Conservation (phyloP, 495 filamentous ascomycete genomes). For the Penicillium simplicissimum region DNA sequence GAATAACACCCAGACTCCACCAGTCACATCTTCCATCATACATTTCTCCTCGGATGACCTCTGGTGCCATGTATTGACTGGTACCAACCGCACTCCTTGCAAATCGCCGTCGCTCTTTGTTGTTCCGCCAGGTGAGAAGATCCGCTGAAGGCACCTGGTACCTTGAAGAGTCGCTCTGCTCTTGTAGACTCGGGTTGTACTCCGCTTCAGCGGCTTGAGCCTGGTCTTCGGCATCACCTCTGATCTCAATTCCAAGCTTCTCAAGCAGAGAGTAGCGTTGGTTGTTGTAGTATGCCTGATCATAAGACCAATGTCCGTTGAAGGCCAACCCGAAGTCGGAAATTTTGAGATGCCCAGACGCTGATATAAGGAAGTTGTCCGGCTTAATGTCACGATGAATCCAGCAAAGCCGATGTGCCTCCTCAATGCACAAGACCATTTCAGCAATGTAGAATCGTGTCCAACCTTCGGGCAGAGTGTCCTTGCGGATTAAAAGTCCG, state of each 20-base stretch:
- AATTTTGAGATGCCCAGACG: slow-evolving; percentile 89
- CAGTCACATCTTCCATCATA: slow-evolving; percentile 95
- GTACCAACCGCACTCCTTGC: slow-evolving; percentile 91
- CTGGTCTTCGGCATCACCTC: slow-evolving; percentile 74
- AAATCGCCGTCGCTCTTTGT: slow-evolving; percentile 67
- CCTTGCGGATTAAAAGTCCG: slow-evolving; percentile 77
- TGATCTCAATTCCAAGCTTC: slow-evolving; percentile 70
- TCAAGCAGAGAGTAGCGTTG: slow-evolving; percentile 76
- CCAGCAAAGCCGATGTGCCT: slow-evolving; percentile 81
- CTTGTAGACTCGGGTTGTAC: slow-evolving; percentile 7
- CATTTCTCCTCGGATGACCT: slow-evolving; percentile 76
- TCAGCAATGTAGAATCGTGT: slow-evolving; percentile 88
- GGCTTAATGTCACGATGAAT: slow-evolving; percentile 97
- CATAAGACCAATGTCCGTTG: slow-evolving; percentile 92
- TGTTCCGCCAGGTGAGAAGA: slow-evolving; percentile 77
- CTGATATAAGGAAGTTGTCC: slow-evolving; percentile 90
- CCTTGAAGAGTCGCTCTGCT: slow-evolving; percentile 12
- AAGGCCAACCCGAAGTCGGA: slow-evolving; percentile 94
- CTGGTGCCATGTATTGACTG: slow-evolving; percentile 96
- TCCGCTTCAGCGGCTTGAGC: slow-evolving; percentile 46
- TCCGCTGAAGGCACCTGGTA: slow-evolving; percentile 25
- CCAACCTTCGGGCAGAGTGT: slow-evolving; percentile 72
- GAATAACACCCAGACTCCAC: slow-evolving; percentile 93
- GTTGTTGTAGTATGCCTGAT: slow-evolving; percentile 78
- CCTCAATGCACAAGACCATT: slow-evolving; percentile 94